Evolutionary conservation across 2,329 filamentous ascomycete species (phyloP).

Genomic region (Sclerotinia minor): DNA sequence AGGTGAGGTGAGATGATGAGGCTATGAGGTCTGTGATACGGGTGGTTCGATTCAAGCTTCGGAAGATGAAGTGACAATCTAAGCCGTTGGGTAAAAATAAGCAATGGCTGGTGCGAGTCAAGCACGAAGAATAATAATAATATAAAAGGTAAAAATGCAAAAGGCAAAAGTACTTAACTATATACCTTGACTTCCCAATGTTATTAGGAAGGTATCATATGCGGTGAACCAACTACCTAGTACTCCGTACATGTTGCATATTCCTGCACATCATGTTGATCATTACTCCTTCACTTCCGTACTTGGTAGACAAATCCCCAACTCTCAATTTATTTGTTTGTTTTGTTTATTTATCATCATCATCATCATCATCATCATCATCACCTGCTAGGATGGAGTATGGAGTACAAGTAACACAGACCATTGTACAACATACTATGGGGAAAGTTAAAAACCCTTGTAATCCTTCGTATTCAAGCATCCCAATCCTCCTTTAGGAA

Average conservation of each 20-base stretch:
- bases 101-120: constrained; percentile 4
- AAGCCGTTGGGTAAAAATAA: not conserved
- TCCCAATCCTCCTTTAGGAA: too few species aligned
- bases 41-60: constrained; percentile 6
- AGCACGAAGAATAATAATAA: not conserved
- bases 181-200: too few species aligned
- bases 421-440: constrained; percentile 3
- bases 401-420: not conserved
- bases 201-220: not conserved
- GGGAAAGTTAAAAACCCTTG: not conserved
- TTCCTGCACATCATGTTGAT: constrained; percentile 2
- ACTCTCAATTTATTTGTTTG: not conserved
- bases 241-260: not conserved
- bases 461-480: constrained; percentile 7
- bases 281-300: not conserved
- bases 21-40: not conserved
- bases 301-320: too few species aligned
- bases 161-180: not conserved
- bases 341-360: not conserved
- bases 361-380: constrained; percentile 6
- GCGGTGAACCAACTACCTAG: not conserved
- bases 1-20: not conserved
- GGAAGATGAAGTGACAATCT: too few species aligned
- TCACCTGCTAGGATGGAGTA: not conserved
- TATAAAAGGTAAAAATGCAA: not conserved